A percentile compares a stretch with the other conserved stretches of the same genome.
phyloP scores from a whole-genome alignment of 1,284 basidiomycete species.

The Limonomyces culmigenus region DNA sequence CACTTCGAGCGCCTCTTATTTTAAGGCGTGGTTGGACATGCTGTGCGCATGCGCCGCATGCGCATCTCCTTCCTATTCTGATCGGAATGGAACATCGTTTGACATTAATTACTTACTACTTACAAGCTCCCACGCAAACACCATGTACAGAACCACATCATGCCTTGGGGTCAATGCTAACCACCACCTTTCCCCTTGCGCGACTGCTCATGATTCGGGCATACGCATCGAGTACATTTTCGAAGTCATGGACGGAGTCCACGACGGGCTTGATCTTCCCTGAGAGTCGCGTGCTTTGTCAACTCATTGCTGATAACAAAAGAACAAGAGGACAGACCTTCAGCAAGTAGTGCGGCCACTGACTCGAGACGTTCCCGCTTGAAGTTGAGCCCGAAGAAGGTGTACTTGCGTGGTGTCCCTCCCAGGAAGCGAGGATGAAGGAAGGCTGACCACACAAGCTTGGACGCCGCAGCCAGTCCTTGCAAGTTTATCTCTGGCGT shows the following conservation, averaged over 20 bases:
- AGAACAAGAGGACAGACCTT: conserved; percentile 18
- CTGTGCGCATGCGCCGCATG: too few relatives aligned
- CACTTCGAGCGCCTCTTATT: too few relatives aligned
- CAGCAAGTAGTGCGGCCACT: conserved; percentile 20
- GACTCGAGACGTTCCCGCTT: conserved; percentile 19
- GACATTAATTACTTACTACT: too few relatives aligned
- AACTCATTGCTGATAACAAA: neutral
- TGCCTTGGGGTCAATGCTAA: conserved; percentile 19
- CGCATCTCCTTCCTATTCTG: too few relatives aligned
- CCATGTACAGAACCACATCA: too few relatives aligned
- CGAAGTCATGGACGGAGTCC: conserved; percentile 42
- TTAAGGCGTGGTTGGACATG: too few relatives aligned
- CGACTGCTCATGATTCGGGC: conserved; percentile 34
- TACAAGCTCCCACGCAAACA: too few relatives aligned
- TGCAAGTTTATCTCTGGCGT: conserved; percentile 28
- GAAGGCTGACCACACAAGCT: too few relatives aligned
- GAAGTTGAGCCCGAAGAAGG: conserved; percentile 10
- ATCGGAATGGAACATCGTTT: too few relatives aligned
- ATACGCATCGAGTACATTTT: conserved; percentile 41
- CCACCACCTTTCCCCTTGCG: conserved; percentile 46
- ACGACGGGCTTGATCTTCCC: conserved; percentile 39
- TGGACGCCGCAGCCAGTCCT: too few relatives aligned
- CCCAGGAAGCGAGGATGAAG: conserved; percentile 20
- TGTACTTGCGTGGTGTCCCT: conserved; percentile 24
- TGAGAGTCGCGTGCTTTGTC: conserved; percentile 7